Evolutionary conservation across 208 protist species (phyloP), one percentile per base, ranked within the genome.

Genomic region (Acanthamoeba healyi): DNA sequence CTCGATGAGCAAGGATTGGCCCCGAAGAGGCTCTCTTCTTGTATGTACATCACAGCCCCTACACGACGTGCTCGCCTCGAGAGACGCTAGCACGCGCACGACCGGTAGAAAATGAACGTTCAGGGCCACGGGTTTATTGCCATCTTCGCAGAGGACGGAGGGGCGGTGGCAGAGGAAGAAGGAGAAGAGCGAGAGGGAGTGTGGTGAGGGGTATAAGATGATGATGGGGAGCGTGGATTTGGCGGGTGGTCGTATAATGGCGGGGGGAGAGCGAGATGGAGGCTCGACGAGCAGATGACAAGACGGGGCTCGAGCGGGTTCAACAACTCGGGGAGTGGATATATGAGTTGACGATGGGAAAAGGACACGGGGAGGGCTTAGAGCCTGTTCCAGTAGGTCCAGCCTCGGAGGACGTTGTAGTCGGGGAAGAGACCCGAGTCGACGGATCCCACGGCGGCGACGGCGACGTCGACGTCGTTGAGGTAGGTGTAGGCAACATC

Each of bases 381-480:
- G 46, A 93, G 88, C 88, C 70, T 93, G 51, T 93, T 93, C 94
- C 92, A 96, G 90, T 72, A 94, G 38, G 95, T 94, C 74, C 89
- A 87, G 51, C 92, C 46, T 70, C 94, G 95, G 63, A 97, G 65
- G 32, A 94, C 72, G 95, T 96, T 96, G 94, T 97, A 97, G 72
- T 97, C 96, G 63, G 95, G 95, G 38, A 97, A 74, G 46, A 36
- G 92, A 46, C 54, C 82, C 34, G 49, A 26, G 44, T 96, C 92
- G 82, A 96, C 81, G 29, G 91, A 44, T 15, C 96, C 96, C 24
- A 96, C 87, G 61, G 74, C 82, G 34, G 94, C 95, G 29, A 97
- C 93, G 58, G 93, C 95, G 24, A 94, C 70, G 93, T 94, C 82
- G 34, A 77, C 38, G 94, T 96, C 94, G 95, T 96, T 95, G 88